Evolutionary conservation across 2,329 filamentous ascomycete genomes (phyloP), one percentile per base, ranked within the genome.

Genomic region (Orbilia quercus): DNA sequence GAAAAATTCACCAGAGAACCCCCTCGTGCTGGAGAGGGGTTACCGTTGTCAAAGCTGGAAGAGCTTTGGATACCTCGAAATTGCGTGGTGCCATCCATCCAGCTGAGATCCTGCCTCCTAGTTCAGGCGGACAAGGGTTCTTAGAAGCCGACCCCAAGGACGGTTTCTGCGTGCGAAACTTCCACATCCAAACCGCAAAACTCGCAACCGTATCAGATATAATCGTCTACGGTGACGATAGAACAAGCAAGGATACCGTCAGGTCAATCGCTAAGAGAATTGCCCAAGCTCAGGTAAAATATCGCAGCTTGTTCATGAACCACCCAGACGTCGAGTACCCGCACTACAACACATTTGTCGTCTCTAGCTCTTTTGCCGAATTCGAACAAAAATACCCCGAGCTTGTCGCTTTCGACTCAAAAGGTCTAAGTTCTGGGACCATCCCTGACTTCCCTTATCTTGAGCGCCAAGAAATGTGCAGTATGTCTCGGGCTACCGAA

Each of bases 161-260:
- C 76, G 95, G 95, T 7, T 98, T 98, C 79, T 96, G 92, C 2
- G 93, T 98, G 45, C 88, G 95, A 48, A 98, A 98, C 80, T 99
- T 99, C 79, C 94, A 98, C 78, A 98, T 98, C 40, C 95, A 99
- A 80, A 86, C 91, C 0, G 90, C 90, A 69, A 99, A 99, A 80
- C 83, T 91, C 76, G 93, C 93, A 62, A 87, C 90, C 76, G 86
- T 95, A 7, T 97, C 93, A 0, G 95, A 99, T 80, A 91, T 99
- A 75, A 86, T 99, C 42, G 87, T 99, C 0, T 99, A 99, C 79
- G 92, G 92, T 11, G 90, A 94, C 62, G 86, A 91, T 75, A 82
- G 84, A 38, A 84, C 84, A 1, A 81, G 85, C 23, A 85, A 86
- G 48, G 84, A 86, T 59, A 88, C 89, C 65, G 82, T 96, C 80